phyloP scores from a whole-genome alignment of 495 filamentous ascomycete species.

The Durotheca rogersii region DNA sequence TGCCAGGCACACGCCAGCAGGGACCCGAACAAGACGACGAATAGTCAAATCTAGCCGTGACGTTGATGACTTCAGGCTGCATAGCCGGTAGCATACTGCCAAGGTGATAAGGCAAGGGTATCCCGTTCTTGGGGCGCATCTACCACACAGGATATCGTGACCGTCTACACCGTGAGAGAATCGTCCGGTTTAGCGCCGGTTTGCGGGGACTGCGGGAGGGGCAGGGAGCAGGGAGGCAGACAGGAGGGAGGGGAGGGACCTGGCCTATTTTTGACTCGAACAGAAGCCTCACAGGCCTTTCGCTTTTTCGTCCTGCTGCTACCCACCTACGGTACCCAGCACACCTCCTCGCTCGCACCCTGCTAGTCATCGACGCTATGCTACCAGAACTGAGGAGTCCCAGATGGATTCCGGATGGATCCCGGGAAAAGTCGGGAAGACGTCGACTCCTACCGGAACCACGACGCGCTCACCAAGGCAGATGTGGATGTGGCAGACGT shows the following conservation, averaged over 20 bases:
- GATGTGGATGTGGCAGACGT: slow-evolving; percentile 3
- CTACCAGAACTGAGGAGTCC: slow-evolving; percentile 12
- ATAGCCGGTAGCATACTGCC: slow-evolving; percentile 21
- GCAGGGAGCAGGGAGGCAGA: too few relatives aligned
- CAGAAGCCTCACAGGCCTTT: slow-evolving; percentile 18
- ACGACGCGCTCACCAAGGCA: background rate
- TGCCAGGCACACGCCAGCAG: slow-evolving; percentile 25
- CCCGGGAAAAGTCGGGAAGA: slow-evolving; percentile 30
- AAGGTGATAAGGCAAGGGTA: slow-evolving; percentile 21
- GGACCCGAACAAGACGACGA: slow-evolving; percentile 13
- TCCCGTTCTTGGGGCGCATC: slow-evolving; percentile 2
- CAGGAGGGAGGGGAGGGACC: too few relatives aligned
- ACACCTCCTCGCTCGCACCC: slow-evolving; percentile 13
- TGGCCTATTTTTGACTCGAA: too few relatives aligned
- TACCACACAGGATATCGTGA: too few relatives aligned
- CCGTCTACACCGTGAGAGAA: slow-evolving; percentile 25
- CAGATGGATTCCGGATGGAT: slow-evolving; percentile 14
- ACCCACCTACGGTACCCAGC: background rate
- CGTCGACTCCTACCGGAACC: background rate
- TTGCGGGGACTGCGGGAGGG: slow-evolving; percentile 26
- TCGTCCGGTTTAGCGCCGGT: slow-evolving; percentile 28
- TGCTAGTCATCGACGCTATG: slow-evolving; percentile 30
- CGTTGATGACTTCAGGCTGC: slow-evolving; percentile 29
- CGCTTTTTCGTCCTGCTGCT: slow-evolving; percentile 16
- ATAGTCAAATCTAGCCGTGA: slow-evolving; percentile 17